Conservation (phyloP, 228 moss, liverwort and hornwort genomes). For the Sphagnum magellanicum region DNA sequence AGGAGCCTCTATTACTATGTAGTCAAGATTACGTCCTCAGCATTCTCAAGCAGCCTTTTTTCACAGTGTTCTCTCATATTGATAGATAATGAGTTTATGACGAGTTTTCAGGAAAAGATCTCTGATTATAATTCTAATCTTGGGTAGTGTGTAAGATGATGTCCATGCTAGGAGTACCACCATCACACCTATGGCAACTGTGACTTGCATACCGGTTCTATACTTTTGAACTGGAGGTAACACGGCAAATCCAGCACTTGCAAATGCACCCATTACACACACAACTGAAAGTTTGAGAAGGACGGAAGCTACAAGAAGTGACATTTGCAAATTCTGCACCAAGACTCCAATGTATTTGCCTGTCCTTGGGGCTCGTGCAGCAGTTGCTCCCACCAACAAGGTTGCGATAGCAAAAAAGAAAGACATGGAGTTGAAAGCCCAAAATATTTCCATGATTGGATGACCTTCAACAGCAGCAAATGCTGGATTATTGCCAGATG, state of each 20-base stretch:
- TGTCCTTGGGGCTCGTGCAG: too few relatives aligned
- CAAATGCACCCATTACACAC: conserved; percentile 66
- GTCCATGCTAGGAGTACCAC: conserved; percentile 3
- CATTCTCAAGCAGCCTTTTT: too few relatives aligned
- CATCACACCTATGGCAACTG: conserved; percentile 22
- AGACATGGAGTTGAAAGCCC: conserved; percentile 9
- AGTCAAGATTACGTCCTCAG: too few relatives aligned
- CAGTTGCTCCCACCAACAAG: neutral
- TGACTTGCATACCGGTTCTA: conserved; percentile 36
- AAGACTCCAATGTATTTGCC: too few relatives aligned
- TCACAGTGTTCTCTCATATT: too few relatives aligned
- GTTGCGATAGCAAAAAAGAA: conserved; percentile 14
- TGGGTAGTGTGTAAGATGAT: too few relatives aligned
- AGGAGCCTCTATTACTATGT: too few relatives aligned
- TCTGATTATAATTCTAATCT: too few relatives aligned
- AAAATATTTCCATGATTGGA: neutral
- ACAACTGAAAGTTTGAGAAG: conserved; percentile 56
- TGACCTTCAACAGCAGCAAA: neutral
- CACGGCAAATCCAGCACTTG: conserved; percentile 56
- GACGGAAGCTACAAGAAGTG: conserved; percentile 16
- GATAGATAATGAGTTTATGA: too few relatives aligned
- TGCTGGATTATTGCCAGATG: neutral
- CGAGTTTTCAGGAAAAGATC: too few relatives aligned
- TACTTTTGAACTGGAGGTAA: conserved; percentile 56
- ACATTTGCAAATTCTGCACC: too few relatives aligned